phyloP scores from a whole-genome alignment of 2,329 filamentous ascomycete species.

The Diaporthe helianthi region DNA sequence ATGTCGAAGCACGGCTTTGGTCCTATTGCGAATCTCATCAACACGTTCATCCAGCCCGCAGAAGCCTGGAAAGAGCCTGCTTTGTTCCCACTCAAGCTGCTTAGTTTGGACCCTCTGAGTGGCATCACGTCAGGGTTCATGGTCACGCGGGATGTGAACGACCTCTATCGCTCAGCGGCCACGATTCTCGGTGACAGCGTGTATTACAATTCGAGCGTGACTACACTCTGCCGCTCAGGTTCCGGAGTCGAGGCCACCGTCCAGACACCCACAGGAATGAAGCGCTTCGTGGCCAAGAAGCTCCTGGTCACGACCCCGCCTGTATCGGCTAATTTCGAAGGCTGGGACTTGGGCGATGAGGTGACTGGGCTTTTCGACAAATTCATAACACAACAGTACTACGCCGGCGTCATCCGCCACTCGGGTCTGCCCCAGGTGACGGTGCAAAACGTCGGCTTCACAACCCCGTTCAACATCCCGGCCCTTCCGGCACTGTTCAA shows the following conservation, averaged over 20 bases:
- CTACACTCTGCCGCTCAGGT: background rate
- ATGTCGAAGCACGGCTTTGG: conserved; percentile 12
- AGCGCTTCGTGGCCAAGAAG: conserved; percentile 16
- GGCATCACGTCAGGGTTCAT: conserved; percentile 9
- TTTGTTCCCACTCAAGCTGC: conserved; percentile 16
- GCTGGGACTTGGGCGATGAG: background rate
- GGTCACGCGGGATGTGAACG: conserved; percentile 22
- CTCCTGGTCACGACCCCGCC: background rate
- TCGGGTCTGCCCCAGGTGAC: background rate
- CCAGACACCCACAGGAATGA: background rate
- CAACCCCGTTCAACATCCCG: background rate
- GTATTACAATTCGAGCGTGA: conserved; percentile 12
- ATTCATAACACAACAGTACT: conserved; percentile 24
- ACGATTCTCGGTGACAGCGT: conserved; percentile 20
- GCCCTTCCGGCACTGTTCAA: conserved; percentile 1
- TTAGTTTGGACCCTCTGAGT: conserved; percentile 2
- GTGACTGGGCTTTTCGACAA: conserved; percentile 6
- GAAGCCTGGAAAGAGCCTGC: conserved; percentile 19
- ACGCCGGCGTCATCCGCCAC: conserved; percentile 25
- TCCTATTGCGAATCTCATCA: conserved; percentile 30
- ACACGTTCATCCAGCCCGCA: background rate
- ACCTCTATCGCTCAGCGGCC: conserved; percentile 28
- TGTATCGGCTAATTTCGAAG: background rate
- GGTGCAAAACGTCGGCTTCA: conserved; percentile 9
- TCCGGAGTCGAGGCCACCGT: background rate